Percentiles rank a stretch among this genome's conserved stretches.
Conservation (phyloP, 2,329 filamentous ascomycete genomes). For the Coleophoma eucalyptorum region DNA sequence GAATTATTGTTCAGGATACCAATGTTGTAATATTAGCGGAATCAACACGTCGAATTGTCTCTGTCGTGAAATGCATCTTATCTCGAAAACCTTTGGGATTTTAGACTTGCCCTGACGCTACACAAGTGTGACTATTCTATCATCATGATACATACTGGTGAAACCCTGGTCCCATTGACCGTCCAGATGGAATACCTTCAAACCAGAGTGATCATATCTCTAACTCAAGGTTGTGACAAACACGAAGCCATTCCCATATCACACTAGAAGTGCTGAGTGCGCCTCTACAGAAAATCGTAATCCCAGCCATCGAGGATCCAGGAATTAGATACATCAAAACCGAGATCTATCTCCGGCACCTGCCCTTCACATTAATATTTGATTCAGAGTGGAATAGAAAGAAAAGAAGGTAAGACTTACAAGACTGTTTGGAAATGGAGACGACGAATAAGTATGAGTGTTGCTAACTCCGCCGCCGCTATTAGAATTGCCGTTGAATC, state of each 20-base stretch:
- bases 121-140: no score
- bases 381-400: not conserved
- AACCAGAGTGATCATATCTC: no score
- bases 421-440: not conserved
- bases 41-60: no score
- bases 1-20: not conserved
- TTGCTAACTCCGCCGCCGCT: not conserved
- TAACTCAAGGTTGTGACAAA: no score
- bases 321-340: not conserved
- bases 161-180: no score
- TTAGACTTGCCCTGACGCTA: no score
- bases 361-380: not conserved
- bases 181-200: no score
- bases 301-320: constrained; percentile 1
- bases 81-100: no score
- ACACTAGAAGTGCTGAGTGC: no score
- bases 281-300: not conserved
- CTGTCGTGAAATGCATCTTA: no score
- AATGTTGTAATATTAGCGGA: not conserved
- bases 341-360: not conserved
- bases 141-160: no score
- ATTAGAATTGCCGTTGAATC: not conserved
- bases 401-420: not conserved
- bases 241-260: no score
- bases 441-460: not conserved